A percentile compares a stretch with the other conserved stretches of the same genome.
These are phyloP conservation scores for Globisporangium acanthophoron DNA, from an alignment of 352 stramenopile genomes.

Conservation along the genomic window DNA sequence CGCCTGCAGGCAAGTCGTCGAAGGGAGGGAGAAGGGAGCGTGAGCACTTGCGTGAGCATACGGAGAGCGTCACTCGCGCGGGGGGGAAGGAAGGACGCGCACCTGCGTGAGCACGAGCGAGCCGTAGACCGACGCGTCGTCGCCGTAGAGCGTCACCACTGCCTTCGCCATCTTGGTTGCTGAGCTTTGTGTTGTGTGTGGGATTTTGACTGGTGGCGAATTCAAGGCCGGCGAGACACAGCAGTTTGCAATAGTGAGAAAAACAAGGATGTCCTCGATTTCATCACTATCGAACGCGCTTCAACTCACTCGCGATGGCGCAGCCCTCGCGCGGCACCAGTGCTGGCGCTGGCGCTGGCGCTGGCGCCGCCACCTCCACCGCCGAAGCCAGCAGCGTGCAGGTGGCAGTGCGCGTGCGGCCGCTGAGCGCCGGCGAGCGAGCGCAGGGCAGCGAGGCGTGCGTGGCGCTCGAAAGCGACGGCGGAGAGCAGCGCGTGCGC, in stretches of 20 bases:
- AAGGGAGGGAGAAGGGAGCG: not conserved
- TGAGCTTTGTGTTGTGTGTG: not conserved
- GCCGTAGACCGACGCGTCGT: slow-evolving; percentile 76
- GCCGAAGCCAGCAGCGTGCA: slow-evolving; percentile 24
- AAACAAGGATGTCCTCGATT: slow-evolving; percentile 1
- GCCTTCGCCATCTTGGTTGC: slow-evolving; percentile 64
- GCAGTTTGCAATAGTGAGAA: too few species aligned
- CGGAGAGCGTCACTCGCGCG: not conserved
- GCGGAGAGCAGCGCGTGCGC: slow-evolving; percentile 14
- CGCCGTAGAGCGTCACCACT: slow-evolving; percentile 83
- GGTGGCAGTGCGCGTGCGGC: slow-evolving; percentile 47
- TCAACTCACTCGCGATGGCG: too few species aligned
- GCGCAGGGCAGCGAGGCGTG: slow-evolving; percentile 36
- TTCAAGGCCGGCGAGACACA: not conserved
- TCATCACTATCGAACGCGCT: not conserved
- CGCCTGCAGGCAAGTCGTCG: slow-evolving; percentile 19
- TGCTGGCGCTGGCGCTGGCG: too few species aligned
- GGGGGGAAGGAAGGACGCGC: not conserved
- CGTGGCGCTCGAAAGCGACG: slow-evolving; percentile 12
- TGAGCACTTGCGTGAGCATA: not conserved
- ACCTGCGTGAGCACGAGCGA: slow-evolving; percentile 77
- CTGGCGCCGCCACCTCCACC: too few species aligned
- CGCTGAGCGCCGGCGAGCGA: slow-evolving; percentile 32
- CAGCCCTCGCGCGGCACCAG: too few species aligned
- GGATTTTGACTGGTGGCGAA: slow-evolving; percentile 7